Percentiles rank a stretch among this genome's conserved stretches.
Evolutionary conservation across 1,139 yeast species (phyloP).

Genomic region (Lizanozyma gosingica): DNA sequence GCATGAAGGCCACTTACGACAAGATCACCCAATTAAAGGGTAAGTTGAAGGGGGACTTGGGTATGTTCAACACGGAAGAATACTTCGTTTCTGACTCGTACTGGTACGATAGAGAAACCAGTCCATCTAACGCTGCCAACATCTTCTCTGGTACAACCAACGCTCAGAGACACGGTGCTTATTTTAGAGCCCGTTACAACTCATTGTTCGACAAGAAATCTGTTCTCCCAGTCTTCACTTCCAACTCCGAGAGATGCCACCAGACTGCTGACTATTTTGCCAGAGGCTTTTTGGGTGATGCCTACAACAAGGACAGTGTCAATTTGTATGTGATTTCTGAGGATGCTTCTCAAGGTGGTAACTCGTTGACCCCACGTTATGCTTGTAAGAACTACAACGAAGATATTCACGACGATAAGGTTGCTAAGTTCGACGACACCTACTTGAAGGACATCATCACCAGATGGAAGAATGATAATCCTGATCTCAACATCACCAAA

Average conservation of each 20-base stretch:
- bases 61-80: constrained; percentile 7
- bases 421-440: constrained; percentile 11
- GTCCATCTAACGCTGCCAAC: constrained; percentile 19
- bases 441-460: constrained; percentile 27
- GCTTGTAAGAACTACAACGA: constrained; percentile 20
- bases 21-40: background rate
- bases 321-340: constrained; percentile 8
- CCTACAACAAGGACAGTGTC: constrained; percentile 7
- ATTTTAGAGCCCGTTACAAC: constrained; percentile 11
- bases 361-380: constrained; percentile 13
- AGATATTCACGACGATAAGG: constrained; percentile 10
- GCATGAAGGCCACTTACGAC: background rate
- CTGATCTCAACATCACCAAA: constrained; percentile 32
- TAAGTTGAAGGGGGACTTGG: constrained; percentile 4
- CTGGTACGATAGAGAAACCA: constrained; percentile 18
- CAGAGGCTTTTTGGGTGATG: constrained; percentile 19
- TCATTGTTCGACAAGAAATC: constrained; percentile 9
- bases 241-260: constrained; percentile 11
- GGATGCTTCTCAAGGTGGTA: constrained; percentile 10
- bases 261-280: constrained; percentile 12
- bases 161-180: constrained; percentile 11
- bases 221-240: constrained; percentile 12
- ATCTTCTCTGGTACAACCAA: constrained; percentile 17
- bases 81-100: constrained; percentile 6
- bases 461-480: constrained; percentile 28